Percentiles rank a stretch among this genome's conserved stretches.
Evolutionary conservation across 176 grass and related monocot genomes (phyloP).

Genomic region (Tillandsia leiboldiana): DNA sequence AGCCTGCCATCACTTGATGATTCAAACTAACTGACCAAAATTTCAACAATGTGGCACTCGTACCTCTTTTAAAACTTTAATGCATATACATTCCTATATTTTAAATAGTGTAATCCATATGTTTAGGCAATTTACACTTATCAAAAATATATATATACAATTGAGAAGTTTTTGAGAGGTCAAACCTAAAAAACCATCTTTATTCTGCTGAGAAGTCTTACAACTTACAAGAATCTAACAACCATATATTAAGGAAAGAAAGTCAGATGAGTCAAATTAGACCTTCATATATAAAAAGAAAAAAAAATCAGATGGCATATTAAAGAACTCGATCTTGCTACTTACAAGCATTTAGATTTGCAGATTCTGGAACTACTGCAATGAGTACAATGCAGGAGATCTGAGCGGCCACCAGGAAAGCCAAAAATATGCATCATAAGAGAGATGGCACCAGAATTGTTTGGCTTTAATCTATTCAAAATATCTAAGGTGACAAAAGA

Average conservation of each 20-base stretch:
- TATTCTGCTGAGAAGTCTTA: too few relatives aligned
- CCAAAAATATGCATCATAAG: slow-evolving; percentile 62
- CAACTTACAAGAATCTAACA: too few relatives aligned
- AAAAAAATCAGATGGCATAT: not conserved
- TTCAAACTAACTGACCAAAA: not conserved
- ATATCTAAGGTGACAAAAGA: slow-evolving; percentile 41
- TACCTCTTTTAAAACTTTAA: not conserved
- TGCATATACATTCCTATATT: not conserved
- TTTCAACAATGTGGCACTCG: not conserved
- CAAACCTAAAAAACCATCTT: too few relatives aligned
- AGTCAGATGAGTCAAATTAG: too few relatives aligned
- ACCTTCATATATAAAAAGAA: not conserved
- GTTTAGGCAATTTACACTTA: not conserved
- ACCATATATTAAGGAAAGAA: too few relatives aligned
- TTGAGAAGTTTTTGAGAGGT: too few relatives aligned
- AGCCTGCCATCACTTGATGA: too few relatives aligned
- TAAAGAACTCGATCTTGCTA: slow-evolving; percentile 7
- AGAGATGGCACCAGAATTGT: slow-evolving; percentile 23
- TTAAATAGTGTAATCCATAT: not conserved
- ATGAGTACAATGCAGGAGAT: slow-evolving; percentile 11
- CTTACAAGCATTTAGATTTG: slow-evolving; percentile 39
- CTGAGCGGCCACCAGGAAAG: slow-evolving; percentile 30
- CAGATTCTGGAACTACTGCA: slow-evolving; percentile 9
- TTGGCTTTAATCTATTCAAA: slow-evolving; percentile 33
- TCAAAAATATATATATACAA: too few relatives aligned